Evolutionary conservation across 345 rosid species (phyloP), one percentile per base, ranked within the genome.

Genomic region (Lepidium sativum): DNA sequence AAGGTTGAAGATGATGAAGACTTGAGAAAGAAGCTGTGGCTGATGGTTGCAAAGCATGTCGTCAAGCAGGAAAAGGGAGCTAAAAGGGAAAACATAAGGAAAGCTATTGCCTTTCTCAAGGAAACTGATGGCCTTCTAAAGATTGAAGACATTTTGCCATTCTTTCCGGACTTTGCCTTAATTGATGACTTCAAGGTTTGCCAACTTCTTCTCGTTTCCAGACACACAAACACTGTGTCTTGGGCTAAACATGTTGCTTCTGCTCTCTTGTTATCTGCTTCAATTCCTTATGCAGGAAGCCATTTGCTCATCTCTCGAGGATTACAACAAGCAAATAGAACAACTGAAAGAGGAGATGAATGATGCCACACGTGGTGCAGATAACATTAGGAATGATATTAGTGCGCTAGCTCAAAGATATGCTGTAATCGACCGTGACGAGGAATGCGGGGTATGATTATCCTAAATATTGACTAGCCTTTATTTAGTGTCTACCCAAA

Each of bases 1-100:
- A 94, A 88, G 80, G 99, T 91, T 74, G 99, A 90, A 82, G 99
- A 94, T 74, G 99, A 94, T 65, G 97, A 90, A 79, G 99, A 94
- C 72, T 75, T 94, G 80, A 88, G 99, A 67, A 94, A 90, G 81
- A 94, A 94, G 81, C 87, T 94, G 50, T 90, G 99, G 96, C 89
- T 94, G 13, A 94, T 94, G 99, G 81, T 94, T 78, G 97, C 99
- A 54, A 94, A 88, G 81, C 99, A 94, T 80, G 96, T 91, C 34
- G 74, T 94, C 60, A 80, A 84, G 70, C 99, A 90, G 80, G 97
- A 94, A 82, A 90, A 84, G 75, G 99, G 97, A 72, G 83, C 86
- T 42, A 94, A 88, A 71, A 88, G 99, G 78, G 95, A 94, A 85
- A 94, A 94, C 77, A 94, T 94, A 75, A 68, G 97, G 70, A 94